Percentiles rank a stretch among this genome's conserved stretches.
Conservation (phyloP, 306 rosid species). For the Delonix regia region DNA sequence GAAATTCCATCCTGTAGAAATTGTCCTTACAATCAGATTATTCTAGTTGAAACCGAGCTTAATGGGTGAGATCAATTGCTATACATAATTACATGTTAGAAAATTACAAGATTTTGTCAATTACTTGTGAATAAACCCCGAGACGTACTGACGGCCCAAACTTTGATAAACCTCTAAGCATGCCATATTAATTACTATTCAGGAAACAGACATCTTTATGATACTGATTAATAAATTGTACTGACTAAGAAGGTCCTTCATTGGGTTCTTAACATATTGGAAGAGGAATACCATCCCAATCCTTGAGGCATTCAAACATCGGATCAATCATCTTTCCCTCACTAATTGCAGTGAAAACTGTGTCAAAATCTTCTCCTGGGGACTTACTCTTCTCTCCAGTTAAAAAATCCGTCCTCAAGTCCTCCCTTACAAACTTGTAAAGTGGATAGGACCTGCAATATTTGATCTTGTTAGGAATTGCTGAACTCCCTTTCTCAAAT, state of each 20-base stretch:
- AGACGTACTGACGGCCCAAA: not conserved
- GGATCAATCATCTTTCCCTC: conserved; percentile 36
- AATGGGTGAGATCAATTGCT: not conserved
- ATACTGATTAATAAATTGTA: not conserved
- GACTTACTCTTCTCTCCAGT: conserved; percentile 36
- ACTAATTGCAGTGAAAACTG: conserved; percentile 38
- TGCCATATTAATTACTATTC: not conserved
- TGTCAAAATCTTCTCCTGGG: conserved; percentile 45
- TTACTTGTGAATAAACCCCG: not conserved
- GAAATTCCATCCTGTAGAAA: not conserved
- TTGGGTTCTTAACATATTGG: not conserved
- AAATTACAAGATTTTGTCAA: not conserved
- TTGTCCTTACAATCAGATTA: not conserved
- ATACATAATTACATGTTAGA: not conserved
- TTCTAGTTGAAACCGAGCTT: not conserved
- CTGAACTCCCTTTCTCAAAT: conserved; percentile 40
- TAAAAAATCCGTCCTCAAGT: conserved; percentile 25
- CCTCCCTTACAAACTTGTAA: conserved; percentile 38
- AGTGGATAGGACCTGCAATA: conserved; percentile 41
- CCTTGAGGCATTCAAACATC: conserved; percentile 37
- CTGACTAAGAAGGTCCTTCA: not conserved
- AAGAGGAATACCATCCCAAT: conserved; percentile 32
- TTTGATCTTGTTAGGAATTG: conserved; percentile 40
- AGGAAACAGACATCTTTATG: not conserved
- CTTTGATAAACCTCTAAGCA: not conserved